These are phyloP conservation scores for Tulasnella sp. DNA, from an alignment of 768 basidiomycete species.

Conservation along the genomic window DNA sequence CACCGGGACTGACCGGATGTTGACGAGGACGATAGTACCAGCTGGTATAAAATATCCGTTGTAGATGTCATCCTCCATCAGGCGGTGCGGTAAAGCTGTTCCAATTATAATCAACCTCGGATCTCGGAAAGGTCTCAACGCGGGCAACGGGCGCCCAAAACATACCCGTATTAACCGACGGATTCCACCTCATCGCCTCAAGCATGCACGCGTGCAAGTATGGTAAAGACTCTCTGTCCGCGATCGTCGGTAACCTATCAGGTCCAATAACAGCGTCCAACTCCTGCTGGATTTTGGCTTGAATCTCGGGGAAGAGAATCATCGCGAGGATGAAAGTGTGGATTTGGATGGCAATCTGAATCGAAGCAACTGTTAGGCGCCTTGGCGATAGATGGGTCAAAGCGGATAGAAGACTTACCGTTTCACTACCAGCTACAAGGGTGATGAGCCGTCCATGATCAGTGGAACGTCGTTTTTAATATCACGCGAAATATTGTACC, in stretches of 20 bases:
- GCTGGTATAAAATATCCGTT: slow-evolving; percentile 33
- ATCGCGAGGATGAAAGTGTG: slow-evolving; percentile 32
- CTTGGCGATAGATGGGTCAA: background rate
- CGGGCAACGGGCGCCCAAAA: background rate
- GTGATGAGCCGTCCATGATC: background rate
- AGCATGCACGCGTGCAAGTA: slow-evolving; percentile 31
- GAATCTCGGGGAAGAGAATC: slow-evolving; percentile 33
- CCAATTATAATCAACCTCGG: background rate
- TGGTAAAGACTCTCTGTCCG: slow-evolving; percentile 24
- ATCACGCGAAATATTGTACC: background rate
- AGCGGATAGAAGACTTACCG: background rate
- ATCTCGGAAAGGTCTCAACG: background rate
- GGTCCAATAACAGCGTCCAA: slow-evolving; percentile 33
- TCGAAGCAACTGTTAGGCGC: too few species aligned
- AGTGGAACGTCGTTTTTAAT: too few species aligned
- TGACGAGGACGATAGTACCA: slow-evolving; percentile 31
- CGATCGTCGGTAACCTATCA: slow-evolving; percentile 32
- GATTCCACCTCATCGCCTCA: slow-evolving; percentile 25
- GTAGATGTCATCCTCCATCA: slow-evolving; percentile 33
- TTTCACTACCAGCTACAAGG: slow-evolving; percentile 5
- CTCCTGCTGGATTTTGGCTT: slow-evolving; percentile 29
- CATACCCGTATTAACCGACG: background rate
- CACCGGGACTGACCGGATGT: slow-evolving; percentile 33
- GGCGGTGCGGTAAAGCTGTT: slow-evolving; percentile 25
- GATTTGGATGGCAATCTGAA: slow-evolving; percentile 17